Conservation (phyloP, 2,329 filamentous ascomycete genomes). For the Ophiostoma fasciatum region DNA sequence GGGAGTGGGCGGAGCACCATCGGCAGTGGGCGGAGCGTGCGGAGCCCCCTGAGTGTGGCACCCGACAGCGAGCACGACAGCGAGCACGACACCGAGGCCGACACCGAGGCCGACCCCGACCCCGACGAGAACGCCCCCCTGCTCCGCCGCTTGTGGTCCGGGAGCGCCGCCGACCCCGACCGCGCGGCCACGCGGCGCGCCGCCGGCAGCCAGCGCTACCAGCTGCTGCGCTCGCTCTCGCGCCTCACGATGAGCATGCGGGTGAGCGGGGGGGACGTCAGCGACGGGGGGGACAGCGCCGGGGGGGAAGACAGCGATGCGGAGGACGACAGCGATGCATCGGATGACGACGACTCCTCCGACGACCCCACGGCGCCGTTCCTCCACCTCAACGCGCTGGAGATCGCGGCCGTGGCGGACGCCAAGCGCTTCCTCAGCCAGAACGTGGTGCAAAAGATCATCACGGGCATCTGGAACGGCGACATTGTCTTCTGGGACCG, state of each 20-base stretch:
- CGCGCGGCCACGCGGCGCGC: constrained; percentile 13
- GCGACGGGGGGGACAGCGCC: constrained; percentile 33
- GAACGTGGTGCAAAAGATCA: constrained; percentile 64
- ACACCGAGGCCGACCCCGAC: constrained; percentile 8
- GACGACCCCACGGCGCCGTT: constrained; percentile 58
- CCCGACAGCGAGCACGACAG: neutral
- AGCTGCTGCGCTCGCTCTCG: constrained; percentile 39
- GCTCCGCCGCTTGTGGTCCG: constrained; percentile 8
- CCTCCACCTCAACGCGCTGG: constrained; percentile 67
- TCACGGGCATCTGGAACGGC: constrained; percentile 74
- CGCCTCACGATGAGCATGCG: constrained; percentile 34
- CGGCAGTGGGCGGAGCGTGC: too few relatives aligned
- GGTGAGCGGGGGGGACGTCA: constrained; percentile 24
- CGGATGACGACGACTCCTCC: constrained; percentile 30
- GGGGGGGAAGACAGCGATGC: constrained; percentile 32
- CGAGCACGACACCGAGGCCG: constrained; percentile 5
- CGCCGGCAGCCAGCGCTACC: constrained; percentile 31
- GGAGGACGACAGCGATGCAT: constrained; percentile 23
- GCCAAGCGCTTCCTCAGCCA: constrained; percentile 79
- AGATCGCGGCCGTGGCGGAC: constrained; percentile 68
- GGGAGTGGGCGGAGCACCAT: too few relatives aligned
- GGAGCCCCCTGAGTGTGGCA: too few relatives aligned
- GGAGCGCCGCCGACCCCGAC: neutral
- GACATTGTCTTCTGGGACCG: constrained; percentile 79
- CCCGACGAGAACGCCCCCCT: constrained; percentile 9